phyloP scores from a whole-genome alignment of 2,329 filamentous ascomycete species.

The Epichloe hybrida region DNA sequence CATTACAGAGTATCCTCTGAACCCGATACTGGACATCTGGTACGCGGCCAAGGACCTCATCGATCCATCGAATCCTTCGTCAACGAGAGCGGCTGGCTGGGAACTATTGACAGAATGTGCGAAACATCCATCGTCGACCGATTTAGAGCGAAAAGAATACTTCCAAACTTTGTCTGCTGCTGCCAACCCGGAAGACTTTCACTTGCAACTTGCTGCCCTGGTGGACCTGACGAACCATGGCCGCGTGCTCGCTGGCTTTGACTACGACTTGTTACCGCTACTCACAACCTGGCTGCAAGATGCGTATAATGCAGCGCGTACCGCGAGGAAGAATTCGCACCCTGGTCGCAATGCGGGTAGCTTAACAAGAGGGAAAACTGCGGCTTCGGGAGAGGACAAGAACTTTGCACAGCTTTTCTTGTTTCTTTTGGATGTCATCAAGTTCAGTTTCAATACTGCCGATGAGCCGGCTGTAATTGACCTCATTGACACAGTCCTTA shows the following conservation, averaged over 20 bases:
- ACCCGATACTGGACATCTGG: conserved; percentile 50
- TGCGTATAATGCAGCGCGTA: conserved; percentile 38
- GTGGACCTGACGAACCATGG: conserved; percentile 48
- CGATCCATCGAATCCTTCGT: conserved; percentile 37
- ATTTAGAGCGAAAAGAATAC: conserved; percentile 52
- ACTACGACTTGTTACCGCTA: conserved; percentile 51
- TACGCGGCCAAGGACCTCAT: conserved; percentile 53
- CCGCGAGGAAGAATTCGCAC: conserved; percentile 34
- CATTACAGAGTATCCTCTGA: conserved; percentile 45
- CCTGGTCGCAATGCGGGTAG: conserved; percentile 21
- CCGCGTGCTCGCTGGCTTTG: conserved; percentile 50
- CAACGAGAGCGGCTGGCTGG: conserved; percentile 48
- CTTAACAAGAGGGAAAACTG: conserved; percentile 22
- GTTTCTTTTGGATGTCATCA: conserved; percentile 55
- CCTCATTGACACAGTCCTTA: conserved; percentile 48
- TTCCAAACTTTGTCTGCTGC: conserved; percentile 47
- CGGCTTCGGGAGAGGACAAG: conserved; percentile 39
- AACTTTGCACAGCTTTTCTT: conserved; percentile 51
- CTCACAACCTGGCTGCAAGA: conserved; percentile 46
- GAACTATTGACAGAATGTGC: conserved; percentile 52
- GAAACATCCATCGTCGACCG: conserved; percentile 47
- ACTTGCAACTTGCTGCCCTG: conserved; percentile 50
- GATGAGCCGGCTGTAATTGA: conserved; percentile 46
- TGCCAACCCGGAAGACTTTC: conserved; percentile 48
- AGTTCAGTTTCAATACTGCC: conserved; percentile 60